phyloP scores from a whole-genome alignment of 768 basidiomycete species.

The Sutorius australiensis region DNA sequence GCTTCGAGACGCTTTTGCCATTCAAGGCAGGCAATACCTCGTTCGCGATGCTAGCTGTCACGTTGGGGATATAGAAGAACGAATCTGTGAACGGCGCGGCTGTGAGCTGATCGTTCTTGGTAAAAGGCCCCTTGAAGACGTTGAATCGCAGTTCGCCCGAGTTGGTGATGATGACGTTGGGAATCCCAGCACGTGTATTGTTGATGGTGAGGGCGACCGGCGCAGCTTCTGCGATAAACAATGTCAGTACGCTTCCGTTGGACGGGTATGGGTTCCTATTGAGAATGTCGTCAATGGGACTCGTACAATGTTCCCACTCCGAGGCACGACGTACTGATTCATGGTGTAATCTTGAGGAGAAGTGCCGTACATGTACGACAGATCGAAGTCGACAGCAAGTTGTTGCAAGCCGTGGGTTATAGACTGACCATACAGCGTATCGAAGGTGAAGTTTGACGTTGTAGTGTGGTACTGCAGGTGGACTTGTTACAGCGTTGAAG shows the following conservation, averaged over 20 bases:
- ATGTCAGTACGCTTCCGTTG: conserved; percentile 53
- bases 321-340: conserved; percentile 40
- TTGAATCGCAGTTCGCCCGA: conserved; percentile 65
- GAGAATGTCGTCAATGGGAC: background rate
- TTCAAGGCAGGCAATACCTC: conserved; percentile 55
- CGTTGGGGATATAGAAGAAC: conserved; percentile 59
- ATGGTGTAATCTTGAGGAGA: conserved; percentile 77
- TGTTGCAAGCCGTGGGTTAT: conserved; percentile 55
- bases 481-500: background rate
- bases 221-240: conserved; percentile 51
- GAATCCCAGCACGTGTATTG: conserved; percentile 56
- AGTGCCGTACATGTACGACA: conserved; percentile 60
- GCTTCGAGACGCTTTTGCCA: conserved; percentile 28
- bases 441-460: conserved; percentile 49
- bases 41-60: conserved; percentile 49
- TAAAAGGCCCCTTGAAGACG: conserved; percentile 66
- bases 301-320: background rate
- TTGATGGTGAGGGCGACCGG: conserved; percentile 57
- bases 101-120: conserved; percentile 77
- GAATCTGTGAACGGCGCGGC: conserved; percentile 64
- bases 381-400: conserved; percentile 56
- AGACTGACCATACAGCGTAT: conserved; percentile 49
- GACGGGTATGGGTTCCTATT: conserved; percentile 60
- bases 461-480: conserved; percentile 61
- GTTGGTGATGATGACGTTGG: conserved; percentile 63